Evolutionary conservation across 352 stramenopile species (phyloP), one percentile per base, ranked within the genome.

Genomic region (Phytophthora macrochlamydospora): DNA sequence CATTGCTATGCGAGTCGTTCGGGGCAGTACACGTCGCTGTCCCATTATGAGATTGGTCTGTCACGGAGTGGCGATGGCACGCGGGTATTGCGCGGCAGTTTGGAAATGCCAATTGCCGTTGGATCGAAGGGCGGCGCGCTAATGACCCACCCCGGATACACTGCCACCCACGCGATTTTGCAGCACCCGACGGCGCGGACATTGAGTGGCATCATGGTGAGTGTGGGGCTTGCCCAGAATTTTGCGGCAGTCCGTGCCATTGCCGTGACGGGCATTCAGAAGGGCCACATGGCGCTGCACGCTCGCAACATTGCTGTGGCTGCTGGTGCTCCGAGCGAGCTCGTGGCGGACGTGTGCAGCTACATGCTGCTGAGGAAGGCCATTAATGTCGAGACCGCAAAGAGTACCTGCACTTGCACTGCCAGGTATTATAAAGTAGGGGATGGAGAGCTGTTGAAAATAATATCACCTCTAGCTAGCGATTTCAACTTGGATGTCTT

Each of bases 251-350:
- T 96, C 46, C 85, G 87, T 18, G 89, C 89, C 35, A 89, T 96
- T 40, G 89, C 89, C 7, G 85, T 94, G 73, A 94, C 85, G 32
- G 89, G 89, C 32, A 96, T 96, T 65, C 87, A 96, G 51, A 88
- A 91, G 53, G 87, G 87, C 48, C 87, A 95, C 76, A 95, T 95
- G 87, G 86, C 87, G 28, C 78, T 95, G 49, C 87, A 95, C 35
- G 87, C 87, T 24, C 83, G 87, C 62, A 95, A 95, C 67, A 93
- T 95, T 40, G 87, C 87, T 4, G 85, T 95, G 11, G 87, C 85
- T n/a, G 85, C 79, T 43, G 87, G 87, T 8, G 83, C 87, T 2
- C 84, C 85, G 4, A 89, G 85, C 40, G 85, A 93, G 57, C 67
- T 95, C n/a, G 87, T 94, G 38, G 77, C 85, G 30, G 87, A 95